phyloP scores from a whole-genome alignment of 2,329 filamentous ascomycete genomes.

The Sporothrix mexicana region DNA sequence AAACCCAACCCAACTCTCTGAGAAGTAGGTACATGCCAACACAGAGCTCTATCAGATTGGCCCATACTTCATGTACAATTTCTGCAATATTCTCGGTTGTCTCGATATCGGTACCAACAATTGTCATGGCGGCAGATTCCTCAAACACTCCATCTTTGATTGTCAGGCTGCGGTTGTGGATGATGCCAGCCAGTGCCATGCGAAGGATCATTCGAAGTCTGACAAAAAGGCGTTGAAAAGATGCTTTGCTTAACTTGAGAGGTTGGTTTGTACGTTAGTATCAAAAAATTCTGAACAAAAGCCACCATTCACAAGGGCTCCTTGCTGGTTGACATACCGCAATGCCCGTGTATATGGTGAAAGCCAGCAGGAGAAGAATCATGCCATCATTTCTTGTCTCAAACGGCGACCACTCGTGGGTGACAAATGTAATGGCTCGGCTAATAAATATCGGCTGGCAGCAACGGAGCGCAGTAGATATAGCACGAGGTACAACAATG shows the following conservation, averaged over 20 bases:
- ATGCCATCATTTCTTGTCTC: not conserved
- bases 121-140: not conserved
- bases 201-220: not conserved
- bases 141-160: not conserved
- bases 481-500: not conserved
- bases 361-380: not conserved
- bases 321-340: not conserved
- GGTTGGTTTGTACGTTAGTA: not conserved
- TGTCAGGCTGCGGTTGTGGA: not conserved
- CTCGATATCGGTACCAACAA: not conserved
- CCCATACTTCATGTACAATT: not conserved
- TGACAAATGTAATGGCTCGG: not conserved
- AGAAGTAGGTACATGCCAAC: not conserved
- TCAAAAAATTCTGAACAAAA: not conserved
- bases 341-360: conserved; percentile 2
- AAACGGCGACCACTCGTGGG: not conserved
- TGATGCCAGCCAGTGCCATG: not conserved
- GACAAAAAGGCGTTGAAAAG: not conserved
- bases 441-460: not conserved
- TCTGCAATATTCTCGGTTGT: not conserved
- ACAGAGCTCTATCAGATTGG: not conserved
- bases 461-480: not conserved
- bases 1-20: not conserved
- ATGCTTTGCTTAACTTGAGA: not conserved
- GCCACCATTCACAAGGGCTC: not conserved